A percentile compares a stretch with the other conserved stretches of the same genome.
These are phyloP conservation scores for Ascochyta viciae-villosae DNA, from an alignment of 2,329 filamentous ascomycete genomes.

Conservation along the genomic window DNA sequence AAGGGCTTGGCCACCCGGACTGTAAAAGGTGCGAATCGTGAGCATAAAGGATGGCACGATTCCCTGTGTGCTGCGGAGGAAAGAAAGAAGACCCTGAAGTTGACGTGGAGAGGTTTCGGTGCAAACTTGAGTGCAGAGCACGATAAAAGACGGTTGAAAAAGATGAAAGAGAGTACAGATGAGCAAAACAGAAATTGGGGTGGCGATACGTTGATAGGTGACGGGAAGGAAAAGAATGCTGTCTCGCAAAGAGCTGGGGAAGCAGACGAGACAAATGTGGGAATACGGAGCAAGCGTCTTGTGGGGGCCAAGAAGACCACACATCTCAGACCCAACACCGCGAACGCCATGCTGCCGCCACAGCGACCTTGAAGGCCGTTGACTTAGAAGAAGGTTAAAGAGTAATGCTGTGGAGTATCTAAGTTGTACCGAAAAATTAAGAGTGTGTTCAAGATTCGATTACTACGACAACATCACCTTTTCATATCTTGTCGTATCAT, in stretches of 20 bases:
- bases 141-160: background rate
- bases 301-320: background rate
- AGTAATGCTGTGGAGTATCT: background rate
- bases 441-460: background rate
- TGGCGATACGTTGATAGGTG: background rate
- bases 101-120: constrained; percentile 21
- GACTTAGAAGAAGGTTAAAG: background rate
- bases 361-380: background rate
- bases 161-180: background rate
- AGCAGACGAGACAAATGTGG: background rate
- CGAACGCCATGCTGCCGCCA: background rate
- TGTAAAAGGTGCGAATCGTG: constrained; percentile 17
- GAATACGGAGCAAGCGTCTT: background rate
- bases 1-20: constrained; percentile 15
- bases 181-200: background rate
- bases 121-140: constrained; percentile 10
- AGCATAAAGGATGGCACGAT: constrained; percentile 30
- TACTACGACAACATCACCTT: background rate
- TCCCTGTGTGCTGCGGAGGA: constrained; percentile 32
- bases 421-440: background rate
- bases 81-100: constrained; percentile 40
- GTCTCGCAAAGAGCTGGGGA: background rate
- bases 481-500: background rate
- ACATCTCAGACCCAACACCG: no score
- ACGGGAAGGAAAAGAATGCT: background rate